Conservation (phyloP, 306 rosid species). For the Fagus crenata region DNA sequence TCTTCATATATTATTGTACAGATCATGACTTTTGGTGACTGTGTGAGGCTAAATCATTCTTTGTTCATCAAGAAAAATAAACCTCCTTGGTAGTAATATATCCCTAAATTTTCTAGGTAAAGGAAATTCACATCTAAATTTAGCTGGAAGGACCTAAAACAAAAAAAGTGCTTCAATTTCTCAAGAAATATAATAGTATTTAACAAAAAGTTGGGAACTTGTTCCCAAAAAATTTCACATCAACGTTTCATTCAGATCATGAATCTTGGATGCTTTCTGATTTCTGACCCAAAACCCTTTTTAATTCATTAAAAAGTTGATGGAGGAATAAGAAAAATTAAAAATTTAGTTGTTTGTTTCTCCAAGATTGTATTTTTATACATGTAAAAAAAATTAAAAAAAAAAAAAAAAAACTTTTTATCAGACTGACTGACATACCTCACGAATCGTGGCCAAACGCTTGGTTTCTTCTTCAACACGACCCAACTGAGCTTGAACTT, state of each 20-base stretch:
- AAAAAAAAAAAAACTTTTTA: no score
- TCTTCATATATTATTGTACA: not conserved
- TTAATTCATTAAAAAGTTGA: not conserved
- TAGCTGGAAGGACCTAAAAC: not conserved
- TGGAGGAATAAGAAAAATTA: not conserved
- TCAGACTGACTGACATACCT: slow-evolving; percentile 45
- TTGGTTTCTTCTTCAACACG: slow-evolving; percentile 96
- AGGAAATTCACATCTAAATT: not conserved
- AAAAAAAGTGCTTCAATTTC: not conserved
- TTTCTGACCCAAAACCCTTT: not conserved
- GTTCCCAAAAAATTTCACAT: no score
- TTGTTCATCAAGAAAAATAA: not conserved
- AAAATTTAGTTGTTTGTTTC: not conserved
- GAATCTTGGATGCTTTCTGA: not conserved
- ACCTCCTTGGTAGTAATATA: not conserved
- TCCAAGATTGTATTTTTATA: not conserved
- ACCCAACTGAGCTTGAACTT: slow-evolving; percentile 86
- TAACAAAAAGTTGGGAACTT: not conserved
- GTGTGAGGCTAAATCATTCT: not conserved
- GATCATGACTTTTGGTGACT: slow-evolving; percentile 24
- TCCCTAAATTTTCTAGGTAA: not conserved
- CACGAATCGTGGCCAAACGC: slow-evolving; percentile 87
- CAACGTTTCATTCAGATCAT: not conserved
- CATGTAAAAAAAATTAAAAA: not conserved
- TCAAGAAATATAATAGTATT: not conserved